Evolutionary conservation across 148 eudicot genomes (phyloP).

Genomic region (Fagopyrum esculentum): DNA sequence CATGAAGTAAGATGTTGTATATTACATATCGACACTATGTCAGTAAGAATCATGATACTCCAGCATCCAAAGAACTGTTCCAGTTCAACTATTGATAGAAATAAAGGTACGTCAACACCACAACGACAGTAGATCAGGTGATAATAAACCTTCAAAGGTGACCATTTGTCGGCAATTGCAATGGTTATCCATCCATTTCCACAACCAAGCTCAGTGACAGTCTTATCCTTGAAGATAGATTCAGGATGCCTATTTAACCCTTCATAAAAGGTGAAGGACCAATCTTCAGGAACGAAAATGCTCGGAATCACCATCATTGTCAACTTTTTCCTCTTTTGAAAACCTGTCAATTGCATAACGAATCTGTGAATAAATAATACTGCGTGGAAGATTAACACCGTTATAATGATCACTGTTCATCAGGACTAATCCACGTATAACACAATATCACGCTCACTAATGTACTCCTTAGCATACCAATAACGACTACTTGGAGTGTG

Average conservation of each 20-base stretch:
- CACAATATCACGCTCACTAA: neutral
- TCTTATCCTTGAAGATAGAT: slow-evolving; percentile 83
- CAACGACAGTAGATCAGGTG: no score
- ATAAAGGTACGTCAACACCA: neutral
- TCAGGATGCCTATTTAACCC: slow-evolving; percentile 94
- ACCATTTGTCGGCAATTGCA: slow-evolving; percentile 97
- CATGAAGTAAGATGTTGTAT: neutral
- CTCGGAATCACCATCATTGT: slow-evolving; percentile 96
- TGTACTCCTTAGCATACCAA: neutral
- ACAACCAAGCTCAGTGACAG: slow-evolving; percentile 95
- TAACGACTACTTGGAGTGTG: neutral
- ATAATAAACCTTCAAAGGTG: slow-evolving; percentile 59
- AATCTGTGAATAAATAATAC: neutral
- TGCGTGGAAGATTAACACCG: neutral
- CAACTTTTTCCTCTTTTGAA: slow-evolving; percentile 65
- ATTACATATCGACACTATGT: neutral
- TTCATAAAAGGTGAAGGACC: slow-evolving; percentile 98
- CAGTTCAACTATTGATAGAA: neutral
- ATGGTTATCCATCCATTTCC: slow-evolving; percentile 99
- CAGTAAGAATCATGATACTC: neutral
- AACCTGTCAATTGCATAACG: slow-evolving; percentile 33
- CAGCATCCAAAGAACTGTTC: slow-evolving; percentile 1
- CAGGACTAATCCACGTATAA: neutral
- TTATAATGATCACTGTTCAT: neutral
- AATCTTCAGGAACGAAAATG: slow-evolving; percentile 94